These are phyloP conservation scores for Adansonia rubrostipa DNA, from an alignment of 441 rosid species.

Conservation along the genomic window DNA sequence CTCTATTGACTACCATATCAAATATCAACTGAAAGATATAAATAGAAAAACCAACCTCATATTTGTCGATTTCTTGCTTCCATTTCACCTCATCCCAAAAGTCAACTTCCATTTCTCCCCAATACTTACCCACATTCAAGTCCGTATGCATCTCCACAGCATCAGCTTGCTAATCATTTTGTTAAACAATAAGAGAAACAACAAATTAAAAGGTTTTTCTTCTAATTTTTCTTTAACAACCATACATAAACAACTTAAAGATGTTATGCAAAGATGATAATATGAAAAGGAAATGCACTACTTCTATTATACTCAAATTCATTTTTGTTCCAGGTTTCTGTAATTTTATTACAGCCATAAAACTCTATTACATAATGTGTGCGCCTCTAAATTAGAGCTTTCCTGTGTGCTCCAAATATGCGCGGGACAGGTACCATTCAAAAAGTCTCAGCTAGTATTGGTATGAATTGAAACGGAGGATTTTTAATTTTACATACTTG, in stretches of 20 bases:
- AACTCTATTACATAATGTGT: background rate
- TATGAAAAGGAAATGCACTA: background rate
- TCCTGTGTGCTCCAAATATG: background rate
- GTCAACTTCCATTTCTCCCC: constrained; percentile 87
- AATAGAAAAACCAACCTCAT: constrained; percentile 60
- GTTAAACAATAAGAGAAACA: constrained; percentile 1
- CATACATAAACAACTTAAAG: constrained; percentile 3
- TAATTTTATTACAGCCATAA: background rate
- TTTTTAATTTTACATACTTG: constrained; percentile 50
- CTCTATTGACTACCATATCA: background rate
- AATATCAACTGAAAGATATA: background rate
- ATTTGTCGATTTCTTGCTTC: constrained; percentile 51
- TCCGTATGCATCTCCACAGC: constrained; percentile 70
- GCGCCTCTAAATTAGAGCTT: background rate
- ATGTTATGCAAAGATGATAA: background rate
- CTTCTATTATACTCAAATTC: background rate
- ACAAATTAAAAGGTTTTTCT: background rate
- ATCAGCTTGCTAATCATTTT: constrained; percentile 57
- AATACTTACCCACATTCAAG: constrained; percentile 71
- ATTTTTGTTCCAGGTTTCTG: background rate
- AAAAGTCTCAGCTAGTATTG: background rate
- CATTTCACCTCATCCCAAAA: constrained; percentile 66
- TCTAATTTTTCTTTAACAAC: background rate
- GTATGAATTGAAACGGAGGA: background rate
- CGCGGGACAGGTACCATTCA: background rate